These are phyloP conservation scores for Exserohilum rostratum DNA, from an alignment of 2,329 filamentous ascomycete genomes.

Conservation along the genomic window DNA sequence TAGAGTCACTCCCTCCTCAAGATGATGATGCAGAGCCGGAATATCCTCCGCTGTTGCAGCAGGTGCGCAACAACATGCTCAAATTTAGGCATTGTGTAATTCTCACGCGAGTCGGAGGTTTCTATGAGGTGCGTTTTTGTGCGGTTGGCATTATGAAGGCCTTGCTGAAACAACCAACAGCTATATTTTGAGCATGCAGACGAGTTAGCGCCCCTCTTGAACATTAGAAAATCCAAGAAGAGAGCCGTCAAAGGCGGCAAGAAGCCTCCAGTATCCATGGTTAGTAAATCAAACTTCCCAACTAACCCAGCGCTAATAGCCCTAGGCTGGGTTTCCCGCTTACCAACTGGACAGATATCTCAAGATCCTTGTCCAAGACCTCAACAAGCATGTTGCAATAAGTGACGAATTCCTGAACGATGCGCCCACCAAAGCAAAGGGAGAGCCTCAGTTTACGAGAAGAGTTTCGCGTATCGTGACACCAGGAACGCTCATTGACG, in stretches of 20 bases:
- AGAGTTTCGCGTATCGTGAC: constrained; percentile 87
- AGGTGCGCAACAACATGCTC: constrained; percentile 86
- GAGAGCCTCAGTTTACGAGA: constrained; percentile 83
- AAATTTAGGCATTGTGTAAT: constrained; percentile 91
- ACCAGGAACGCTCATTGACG: constrained; percentile 93
- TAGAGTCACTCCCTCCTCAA: constrained; percentile 49
- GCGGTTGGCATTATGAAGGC: too few relatives aligned
- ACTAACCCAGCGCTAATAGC: constrained; percentile 12
- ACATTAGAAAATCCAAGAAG: constrained; percentile 82
- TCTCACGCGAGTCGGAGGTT: constrained; percentile 89
- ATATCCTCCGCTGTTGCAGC: constrained; percentile 88
- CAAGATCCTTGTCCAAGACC: constrained; percentile 89
- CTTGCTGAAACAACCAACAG: constrained; percentile 35
- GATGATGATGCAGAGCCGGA: constrained; percentile 58
- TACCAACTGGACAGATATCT: constrained; percentile 92
- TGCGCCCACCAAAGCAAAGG: constrained; percentile 71
- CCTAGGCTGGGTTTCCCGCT: constrained; percentile 86
- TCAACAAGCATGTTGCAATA: constrained; percentile 89
- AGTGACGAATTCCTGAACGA: constrained; percentile 89
- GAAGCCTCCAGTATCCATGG: constrained; percentile 75
- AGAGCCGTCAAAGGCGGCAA: constrained; percentile 67
- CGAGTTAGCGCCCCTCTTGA: constrained; percentile 82
- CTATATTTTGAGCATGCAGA: constrained; percentile 96
- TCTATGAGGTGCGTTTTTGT: constrained; percentile 74
- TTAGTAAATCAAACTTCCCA: constrained; percentile 47